Percentiles rank a stretch among this genome's conserved stretches.
These are phyloP conservation scores for Ramaria rubella DNA, from an alignment of 768 basidiomycete genomes.

Conservation along the genomic window DNA sequence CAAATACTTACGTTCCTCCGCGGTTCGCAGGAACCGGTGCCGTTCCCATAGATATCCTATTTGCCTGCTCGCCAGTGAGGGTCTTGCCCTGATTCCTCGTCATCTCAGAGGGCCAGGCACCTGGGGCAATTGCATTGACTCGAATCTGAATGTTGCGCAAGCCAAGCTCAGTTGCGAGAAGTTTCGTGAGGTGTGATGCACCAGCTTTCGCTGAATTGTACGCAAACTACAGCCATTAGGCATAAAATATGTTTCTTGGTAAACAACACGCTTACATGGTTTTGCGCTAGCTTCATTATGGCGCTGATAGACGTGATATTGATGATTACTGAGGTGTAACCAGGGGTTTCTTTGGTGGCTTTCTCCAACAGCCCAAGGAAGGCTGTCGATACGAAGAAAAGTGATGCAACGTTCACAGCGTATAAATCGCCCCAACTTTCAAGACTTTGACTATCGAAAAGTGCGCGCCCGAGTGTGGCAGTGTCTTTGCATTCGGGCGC, in stretches of 20 bases:
- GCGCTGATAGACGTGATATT: conserved; percentile 79
- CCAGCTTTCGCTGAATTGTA: conserved; percentile 82
- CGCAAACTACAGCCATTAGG: conserved; percentile 45
- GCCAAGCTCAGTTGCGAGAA: conserved; percentile 71
- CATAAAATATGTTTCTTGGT: background rate
- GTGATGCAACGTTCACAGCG: conserved; percentile 64
- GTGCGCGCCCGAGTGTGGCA: conserved; percentile 56
- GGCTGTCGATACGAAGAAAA: conserved; percentile 70
- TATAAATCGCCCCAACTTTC: conserved; percentile 59
- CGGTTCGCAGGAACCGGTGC: conserved; percentile 54
- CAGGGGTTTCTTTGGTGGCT: conserved; percentile 51
- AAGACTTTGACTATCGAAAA: conserved; percentile 63
- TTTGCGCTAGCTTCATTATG: conserved; percentile 59
- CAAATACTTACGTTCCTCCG: conserved; percentile 55
- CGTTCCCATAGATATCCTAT: conserved; percentile 55
- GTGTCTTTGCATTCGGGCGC: conserved; percentile 46
- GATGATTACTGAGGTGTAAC: conserved; percentile 59
- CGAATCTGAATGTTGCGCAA: conserved; percentile 63
- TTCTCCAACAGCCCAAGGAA: conserved; percentile 71
- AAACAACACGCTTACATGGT: conserved; percentile 51
- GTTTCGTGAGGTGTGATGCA: conserved; percentile 65
- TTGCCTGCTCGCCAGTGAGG: conserved; percentile 28
- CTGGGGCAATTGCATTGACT: conserved; percentile 67
- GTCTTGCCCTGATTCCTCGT: conserved; percentile 43
- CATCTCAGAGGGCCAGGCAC: conserved; percentile 74